Percentiles rank a stretch among this genome's conserved stretches.
Conservation (phyloP, 73 alveolate genomes). For the Paramecium caudatum region DNA sequence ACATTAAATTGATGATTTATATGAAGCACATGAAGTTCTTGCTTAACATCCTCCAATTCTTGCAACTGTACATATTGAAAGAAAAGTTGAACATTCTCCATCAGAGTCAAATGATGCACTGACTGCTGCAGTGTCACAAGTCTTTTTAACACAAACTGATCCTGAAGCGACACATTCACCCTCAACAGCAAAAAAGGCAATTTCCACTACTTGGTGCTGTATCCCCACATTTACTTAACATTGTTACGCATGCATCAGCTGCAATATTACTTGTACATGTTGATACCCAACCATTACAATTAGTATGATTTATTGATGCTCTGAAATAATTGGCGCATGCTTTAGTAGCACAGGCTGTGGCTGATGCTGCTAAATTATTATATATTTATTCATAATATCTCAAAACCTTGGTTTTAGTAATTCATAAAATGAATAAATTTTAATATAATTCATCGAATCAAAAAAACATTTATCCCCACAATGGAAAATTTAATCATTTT, state of each 20-base stretch:
- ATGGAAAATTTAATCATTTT: too few species aligned
- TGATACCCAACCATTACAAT: background rate
- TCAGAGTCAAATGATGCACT: background rate
- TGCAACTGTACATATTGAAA: constrained; percentile 42
- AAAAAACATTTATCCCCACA: too few species aligned
- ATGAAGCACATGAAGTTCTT: constrained; percentile 23
- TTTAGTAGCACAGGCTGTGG: background rate
- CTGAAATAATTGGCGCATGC: background rate
- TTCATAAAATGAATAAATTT: too few species aligned
- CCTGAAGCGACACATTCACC: background rate
- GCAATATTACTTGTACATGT: background rate
- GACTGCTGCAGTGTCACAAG: background rate
- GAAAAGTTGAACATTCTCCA: background rate
- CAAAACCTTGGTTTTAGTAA: too few species aligned
- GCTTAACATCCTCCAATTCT: background rate
- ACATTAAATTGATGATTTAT: background rate
- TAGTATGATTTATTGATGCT: background rate
- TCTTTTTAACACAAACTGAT: background rate
- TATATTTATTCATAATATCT: too few species aligned
- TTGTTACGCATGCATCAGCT: background rate
- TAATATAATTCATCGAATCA: too few species aligned
- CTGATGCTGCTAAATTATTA: too few species aligned
- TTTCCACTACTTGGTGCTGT: background rate
- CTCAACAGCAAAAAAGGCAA: background rate
- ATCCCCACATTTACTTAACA: background rate